Conservation (phyloP, 106 monocot species). For the Dioscorea alata region DNA sequence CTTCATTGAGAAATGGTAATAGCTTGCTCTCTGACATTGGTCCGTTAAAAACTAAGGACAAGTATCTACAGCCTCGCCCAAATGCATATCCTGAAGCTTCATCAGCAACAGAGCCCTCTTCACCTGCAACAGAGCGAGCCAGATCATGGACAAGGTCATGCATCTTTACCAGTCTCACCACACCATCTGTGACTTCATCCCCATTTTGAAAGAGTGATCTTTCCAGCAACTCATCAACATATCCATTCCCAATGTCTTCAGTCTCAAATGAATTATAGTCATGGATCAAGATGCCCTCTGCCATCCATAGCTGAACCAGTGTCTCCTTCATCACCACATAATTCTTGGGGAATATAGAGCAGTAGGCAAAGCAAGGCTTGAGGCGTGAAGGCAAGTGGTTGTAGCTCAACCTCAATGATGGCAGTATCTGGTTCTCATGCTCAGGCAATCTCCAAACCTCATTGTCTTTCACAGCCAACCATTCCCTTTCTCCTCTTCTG, state of each 20-base stretch:
- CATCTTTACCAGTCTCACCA: conserved; percentile 6
- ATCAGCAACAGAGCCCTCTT: conserved; percentile 15
- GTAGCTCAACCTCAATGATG: conserved; percentile 8
- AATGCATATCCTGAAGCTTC: not conserved
- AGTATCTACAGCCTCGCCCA: conserved; percentile 6
- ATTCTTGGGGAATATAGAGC: conserved; percentile 17
- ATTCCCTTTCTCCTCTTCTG: conserved; percentile 1
- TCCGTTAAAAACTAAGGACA: not conserved
- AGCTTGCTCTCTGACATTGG: not conserved
- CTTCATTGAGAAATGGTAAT: not conserved
- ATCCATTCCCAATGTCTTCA: not conserved
- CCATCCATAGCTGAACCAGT: conserved; percentile 24
- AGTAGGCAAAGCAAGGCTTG: conserved; percentile 29
- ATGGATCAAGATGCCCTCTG: conserved; percentile 9
- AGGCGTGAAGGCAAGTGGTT: conserved; percentile 11
- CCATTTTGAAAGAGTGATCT: not conserved
- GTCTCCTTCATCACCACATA: conserved; percentile 15
- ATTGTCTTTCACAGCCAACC: conserved; percentile 15
- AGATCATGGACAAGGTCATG: conserved; percentile 37
- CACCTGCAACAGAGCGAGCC: conserved; percentile 19
- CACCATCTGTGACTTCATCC: not conserved
- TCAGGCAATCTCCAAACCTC: conserved; percentile 9
- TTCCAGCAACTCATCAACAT: not conserved
- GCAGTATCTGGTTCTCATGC: not conserved
- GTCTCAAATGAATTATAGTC: not conserved